A percentile compares a stretch with the other conserved stretches of the same genome.
Evolutionary conservation across 140 eudicot genomes (phyloP).

Genomic region (Ambrosia hybrid): DNA sequence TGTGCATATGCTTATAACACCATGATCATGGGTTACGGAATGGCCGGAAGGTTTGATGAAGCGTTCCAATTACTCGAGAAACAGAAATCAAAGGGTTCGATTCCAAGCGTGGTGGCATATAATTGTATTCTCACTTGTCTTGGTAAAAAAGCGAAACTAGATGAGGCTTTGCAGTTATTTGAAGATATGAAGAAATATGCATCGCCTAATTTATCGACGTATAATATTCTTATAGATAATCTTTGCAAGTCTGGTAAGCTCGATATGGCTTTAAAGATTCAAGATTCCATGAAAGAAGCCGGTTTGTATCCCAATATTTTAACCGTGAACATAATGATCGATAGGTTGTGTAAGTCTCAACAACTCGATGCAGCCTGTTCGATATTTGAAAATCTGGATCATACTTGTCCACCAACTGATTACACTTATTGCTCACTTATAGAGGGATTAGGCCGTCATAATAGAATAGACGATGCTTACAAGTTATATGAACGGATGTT

Average conservation of each 20-base stretch:
- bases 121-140: constrained; percentile 87
- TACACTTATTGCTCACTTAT: constrained; percentile 80
- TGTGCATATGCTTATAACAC: constrained; percentile 97
- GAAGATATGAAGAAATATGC: constrained; percentile 88
- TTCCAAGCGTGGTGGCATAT: constrained; percentile 87
- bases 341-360: constrained; percentile 70
- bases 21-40: constrained; percentile 95
- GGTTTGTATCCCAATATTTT: constrained; percentile 78
- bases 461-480: constrained; percentile 88
- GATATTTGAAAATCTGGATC: constrained; percentile 68
- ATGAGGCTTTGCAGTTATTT: constrained; percentile 62
- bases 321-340: constrained; percentile 87
- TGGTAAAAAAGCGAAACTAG: constrained; percentile 71
- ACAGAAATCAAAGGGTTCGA: constrained; percentile 74
- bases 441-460: constrained; percentile 83
- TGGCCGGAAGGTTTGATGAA: constrained; percentile 80
- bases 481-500: constrained; percentile 71
- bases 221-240: constrained; percentile 80
- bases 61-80: constrained; percentile 76
- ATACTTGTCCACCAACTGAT: constrained; percentile 66
- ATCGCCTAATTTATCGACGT: constrained; percentile 70
- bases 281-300: constrained; percentile 72
- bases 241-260: constrained; percentile 62
- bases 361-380: constrained; percentile 72
- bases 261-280: constrained; percentile 66